Evolutionary conservation across 257 asterid species (phyloP), one percentile per base, ranked within the genome.

Genomic region (Verbascum thapsus): DNA sequence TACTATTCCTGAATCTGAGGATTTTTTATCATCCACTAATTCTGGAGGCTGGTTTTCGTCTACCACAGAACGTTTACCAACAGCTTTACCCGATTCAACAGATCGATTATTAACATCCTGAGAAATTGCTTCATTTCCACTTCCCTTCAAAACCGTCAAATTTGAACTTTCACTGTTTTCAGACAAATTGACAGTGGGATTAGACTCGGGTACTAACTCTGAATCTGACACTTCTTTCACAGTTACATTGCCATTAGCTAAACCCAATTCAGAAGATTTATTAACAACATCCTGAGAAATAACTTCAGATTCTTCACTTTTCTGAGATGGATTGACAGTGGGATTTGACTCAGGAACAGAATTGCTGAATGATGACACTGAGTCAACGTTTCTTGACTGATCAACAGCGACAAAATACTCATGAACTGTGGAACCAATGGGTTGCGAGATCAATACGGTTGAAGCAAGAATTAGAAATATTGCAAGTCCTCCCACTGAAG

Each of bases 391-490:
- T 38, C 39, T 57, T 8, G 67, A 15, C 34, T 39, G 67, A 41
- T 75, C 76, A 35, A 65, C 61, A 37, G 54, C 61, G 32, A 71
- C 72, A 54, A 81, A 61, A 50, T 76, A 74, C 43, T 72, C 74
- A 35, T 69, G 70, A 48, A 76, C 60, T 0, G 80, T 64, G 3
- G 76, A 41, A 13, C 82, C 84, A 42, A 77, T 32, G 18, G 83
- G 86, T 17, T 70, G 78, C 3, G 81, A 73, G 19, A 80, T 70
- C 66, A 85, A 61, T 39, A 68, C 11, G 19, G 92, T 70, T 3
- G 88, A 85, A 56, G 81, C 80, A 57, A 85, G 61, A 56, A 79
- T 55, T 59, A 85, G 53, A 58, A 79, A 79, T 58, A 77, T 42
- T 38, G 85, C 81, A 53, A 85, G 72, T 8, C 76, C 80, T 30